Evolutionary conservation across 495 filamentous ascomycete genomes (phyloP).

Genomic region (Podospora sp.): DNA sequence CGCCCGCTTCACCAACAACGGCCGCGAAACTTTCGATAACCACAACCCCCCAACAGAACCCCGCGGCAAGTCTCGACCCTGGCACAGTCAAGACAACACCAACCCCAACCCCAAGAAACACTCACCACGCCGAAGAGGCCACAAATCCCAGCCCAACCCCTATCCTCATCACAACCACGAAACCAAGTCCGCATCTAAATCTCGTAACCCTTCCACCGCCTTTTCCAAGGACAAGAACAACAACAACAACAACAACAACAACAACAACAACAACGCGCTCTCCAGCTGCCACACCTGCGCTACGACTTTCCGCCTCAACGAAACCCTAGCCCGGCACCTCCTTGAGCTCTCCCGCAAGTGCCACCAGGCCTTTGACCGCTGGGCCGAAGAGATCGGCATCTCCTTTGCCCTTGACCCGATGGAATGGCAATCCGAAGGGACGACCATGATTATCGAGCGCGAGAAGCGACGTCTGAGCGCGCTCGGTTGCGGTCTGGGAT

Average conservation of each 20-base stretch:
- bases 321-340: neutral
- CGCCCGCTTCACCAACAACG: neutral
- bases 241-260: neutral
- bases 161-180: neutral
- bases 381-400: conserved; percentile 37
- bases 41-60: neutral
- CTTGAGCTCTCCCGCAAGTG: conserved; percentile 3
- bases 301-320: neutral
- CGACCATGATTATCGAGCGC: conserved; percentile 21
- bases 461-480: conserved; percentile 3
- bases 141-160: neutral
- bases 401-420: conserved; percentile 32
- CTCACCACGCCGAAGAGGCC: neutral
- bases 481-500: neutral
- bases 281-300: conserved; percentile 1
- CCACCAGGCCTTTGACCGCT: conserved; percentile 27
- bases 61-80: neutral
- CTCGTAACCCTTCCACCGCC: neutral
- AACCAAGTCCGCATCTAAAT: neutral
- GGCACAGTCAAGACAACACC: neutral
- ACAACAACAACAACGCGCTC: neutral
- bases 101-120: neutral
- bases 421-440: conserved; percentile 45
- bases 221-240: neutral
- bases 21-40: neutral